These are phyloP conservation scores for Hypomontagnella submonticulosa DNA, from an alignment of 495 filamentous ascomycete genomes.

Conservation along the genomic window DNA sequence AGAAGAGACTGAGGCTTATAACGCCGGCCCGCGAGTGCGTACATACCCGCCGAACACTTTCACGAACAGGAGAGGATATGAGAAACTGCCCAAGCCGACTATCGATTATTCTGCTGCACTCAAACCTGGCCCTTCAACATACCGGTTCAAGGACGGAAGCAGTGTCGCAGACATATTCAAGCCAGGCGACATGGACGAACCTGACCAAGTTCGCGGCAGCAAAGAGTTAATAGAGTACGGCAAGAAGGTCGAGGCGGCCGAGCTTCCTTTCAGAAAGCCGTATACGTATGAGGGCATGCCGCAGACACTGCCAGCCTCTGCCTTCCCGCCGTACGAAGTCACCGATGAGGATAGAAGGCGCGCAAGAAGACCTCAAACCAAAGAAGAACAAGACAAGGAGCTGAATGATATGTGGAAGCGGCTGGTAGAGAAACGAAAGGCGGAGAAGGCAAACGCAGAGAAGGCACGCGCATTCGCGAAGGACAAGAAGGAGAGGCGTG, in stretches of 20 bases:
- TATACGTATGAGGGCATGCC: conserved; percentile 2
- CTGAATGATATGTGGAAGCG: too few relatives aligned
- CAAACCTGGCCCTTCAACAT: conserved; percentile 22
- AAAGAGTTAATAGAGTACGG: background rate
- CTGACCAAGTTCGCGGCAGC: conserved; percentile 19
- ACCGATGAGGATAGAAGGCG: background rate
- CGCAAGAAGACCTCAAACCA: background rate
- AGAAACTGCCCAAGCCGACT: background rate
- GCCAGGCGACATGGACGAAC: background rate
- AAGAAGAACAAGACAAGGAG: background rate
- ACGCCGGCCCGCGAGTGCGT: too few relatives aligned
- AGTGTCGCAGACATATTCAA: conserved; percentile 8
- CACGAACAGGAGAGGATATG: too few relatives aligned
- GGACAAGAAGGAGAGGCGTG: too few relatives aligned
- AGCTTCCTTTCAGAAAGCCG: background rate
- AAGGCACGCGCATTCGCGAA: too few relatives aligned
- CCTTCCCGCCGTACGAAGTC: background rate
- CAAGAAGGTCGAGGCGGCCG: background rate
- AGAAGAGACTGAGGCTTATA: background rate
- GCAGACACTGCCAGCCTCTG: background rate
- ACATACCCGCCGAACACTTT: too few relatives aligned
- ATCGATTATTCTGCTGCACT: conserved; percentile 23
- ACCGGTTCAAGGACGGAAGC: conserved; percentile 17
- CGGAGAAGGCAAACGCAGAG: too few relatives aligned
- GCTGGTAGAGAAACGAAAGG: too few relatives aligned